Evolutionary conservation across 495 filamentous ascomycete genomes (phyloP).

Genomic region (Jackrogersella minutella): DNA sequence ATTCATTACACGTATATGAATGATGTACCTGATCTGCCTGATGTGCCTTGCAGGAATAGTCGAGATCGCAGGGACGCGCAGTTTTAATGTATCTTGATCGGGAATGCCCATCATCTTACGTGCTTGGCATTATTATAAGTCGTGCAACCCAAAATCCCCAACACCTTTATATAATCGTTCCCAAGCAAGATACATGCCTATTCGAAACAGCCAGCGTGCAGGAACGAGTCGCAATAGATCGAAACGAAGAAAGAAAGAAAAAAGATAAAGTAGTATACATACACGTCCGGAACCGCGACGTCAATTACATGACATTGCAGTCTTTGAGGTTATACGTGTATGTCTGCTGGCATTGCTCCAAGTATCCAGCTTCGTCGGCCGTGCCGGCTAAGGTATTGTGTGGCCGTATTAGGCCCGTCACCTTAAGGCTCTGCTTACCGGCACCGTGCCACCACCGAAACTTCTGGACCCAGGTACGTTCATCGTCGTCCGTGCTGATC

Average conservation of each 20-base stretch:
- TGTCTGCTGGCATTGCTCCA: conserved; percentile 56
- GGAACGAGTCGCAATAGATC: not conserved
- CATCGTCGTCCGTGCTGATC: conserved; percentile 73
- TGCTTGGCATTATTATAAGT: conserved; percentile 20
- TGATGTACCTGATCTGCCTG: conserved; percentile 21
- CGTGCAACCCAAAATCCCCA: conserved; percentile 19
- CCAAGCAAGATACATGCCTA: not conserved
- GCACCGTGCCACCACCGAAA: conserved; percentile 91
- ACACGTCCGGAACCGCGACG: not conserved
- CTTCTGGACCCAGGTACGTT: conserved; percentile 71
- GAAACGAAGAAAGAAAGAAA: not conserved
- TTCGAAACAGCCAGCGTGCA: not conserved
- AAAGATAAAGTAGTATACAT: conserved; percentile 1
- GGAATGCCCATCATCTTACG: conserved; percentile 25
- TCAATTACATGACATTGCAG: conserved; percentile 53
- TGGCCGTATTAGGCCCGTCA: conserved; percentile 72
- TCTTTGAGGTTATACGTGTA: conserved; percentile 44
- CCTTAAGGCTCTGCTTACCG: conserved; percentile 80
- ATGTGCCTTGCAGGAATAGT: conserved; percentile 32
- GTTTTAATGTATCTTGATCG: conserved; percentile 18
- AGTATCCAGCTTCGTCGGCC: conserved; percentile 55
- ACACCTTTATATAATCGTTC: not conserved
- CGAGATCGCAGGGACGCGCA: conserved; percentile 24
- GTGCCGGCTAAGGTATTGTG: conserved; percentile 49
- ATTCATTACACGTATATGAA: not conserved